Percentiles rank a stretch among this genome's conserved stretches.
These are phyloP conservation scores for Penicillium macrosclerotiorum DNA, from an alignment of 495 filamentous ascomycete species.

Conservation along the genomic window DNA sequence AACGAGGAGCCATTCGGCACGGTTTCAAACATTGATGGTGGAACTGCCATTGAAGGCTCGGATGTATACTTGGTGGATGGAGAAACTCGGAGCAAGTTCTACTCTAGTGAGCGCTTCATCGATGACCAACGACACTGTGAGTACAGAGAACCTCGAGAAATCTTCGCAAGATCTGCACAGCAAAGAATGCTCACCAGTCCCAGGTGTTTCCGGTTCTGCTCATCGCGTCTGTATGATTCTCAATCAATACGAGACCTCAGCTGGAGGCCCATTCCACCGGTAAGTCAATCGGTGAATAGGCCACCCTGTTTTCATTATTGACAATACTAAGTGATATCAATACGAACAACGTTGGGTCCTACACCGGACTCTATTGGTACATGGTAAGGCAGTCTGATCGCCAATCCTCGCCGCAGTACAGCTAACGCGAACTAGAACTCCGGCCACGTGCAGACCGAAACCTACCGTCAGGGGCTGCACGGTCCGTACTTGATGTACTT, in stretches of 20 bases:
- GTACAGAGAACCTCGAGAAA: not conserved
- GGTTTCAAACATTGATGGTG: constrained; percentile 51
- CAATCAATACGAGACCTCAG: constrained; percentile 44
- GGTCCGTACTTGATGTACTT: constrained; percentile 64
- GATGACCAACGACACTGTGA: constrained; percentile 63
- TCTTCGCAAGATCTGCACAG: not conserved
- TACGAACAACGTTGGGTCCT: constrained; percentile 56
- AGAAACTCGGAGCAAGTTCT: constrained; percentile 67
- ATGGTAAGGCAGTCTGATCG: constrained; percentile 47
- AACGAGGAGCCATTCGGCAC: constrained; percentile 46
- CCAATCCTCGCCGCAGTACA: too few relatives aligned
- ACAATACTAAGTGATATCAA: constrained; percentile 55
- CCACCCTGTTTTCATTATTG: constrained; percentile 2
- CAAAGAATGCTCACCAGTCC: constrained; percentile 2
- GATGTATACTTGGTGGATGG: constrained; percentile 62
- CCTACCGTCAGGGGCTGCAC: constrained; percentile 62
- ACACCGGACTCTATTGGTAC: constrained; percentile 64
- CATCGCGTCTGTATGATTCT: constrained; percentile 38
- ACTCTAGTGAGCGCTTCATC: constrained; percentile 64
- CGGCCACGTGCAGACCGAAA: constrained; percentile 61
- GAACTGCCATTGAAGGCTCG: constrained; percentile 55
- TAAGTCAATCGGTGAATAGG: constrained; percentile 4
- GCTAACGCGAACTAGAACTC: too few relatives aligned
- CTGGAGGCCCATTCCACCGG: constrained; percentile 51
- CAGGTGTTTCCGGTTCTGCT: constrained; percentile 30